Evolutionary conservation across 1,284 basidiomycete genomes (phyloP).

Genomic region (Puccinia triticina): DNA sequence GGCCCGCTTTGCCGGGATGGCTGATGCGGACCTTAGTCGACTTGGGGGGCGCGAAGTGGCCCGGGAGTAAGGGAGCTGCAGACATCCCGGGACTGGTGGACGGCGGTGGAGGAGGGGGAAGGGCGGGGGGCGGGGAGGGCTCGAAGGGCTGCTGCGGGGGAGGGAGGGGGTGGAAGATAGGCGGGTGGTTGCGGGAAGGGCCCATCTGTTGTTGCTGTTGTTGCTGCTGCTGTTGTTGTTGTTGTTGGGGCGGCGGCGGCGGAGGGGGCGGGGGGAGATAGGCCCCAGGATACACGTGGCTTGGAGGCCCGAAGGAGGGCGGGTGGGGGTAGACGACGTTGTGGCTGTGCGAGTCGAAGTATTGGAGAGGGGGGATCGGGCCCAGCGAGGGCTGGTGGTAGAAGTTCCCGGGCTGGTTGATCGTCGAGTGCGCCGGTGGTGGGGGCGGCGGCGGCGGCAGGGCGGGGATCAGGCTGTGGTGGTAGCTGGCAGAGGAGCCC

Average conservation of each 20-base stretch:
- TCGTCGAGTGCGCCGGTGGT: not conserved
- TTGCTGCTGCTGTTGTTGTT: not conserved
- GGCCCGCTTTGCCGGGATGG: not conserved
- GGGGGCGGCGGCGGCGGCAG: slow-evolving; percentile 24
- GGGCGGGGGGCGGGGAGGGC: not conserved
- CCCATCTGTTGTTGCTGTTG: not conserved
- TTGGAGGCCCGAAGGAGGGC: slow-evolving; percentile 3
- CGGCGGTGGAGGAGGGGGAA: slow-evolving; percentile 9
- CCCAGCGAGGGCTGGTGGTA: slow-evolving; percentile 28
- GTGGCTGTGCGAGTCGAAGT: slow-evolving; percentile 26
- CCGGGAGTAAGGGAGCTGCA: not conserved
- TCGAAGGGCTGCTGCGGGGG: slow-evolving; percentile 10
- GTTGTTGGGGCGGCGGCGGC: not conserved
- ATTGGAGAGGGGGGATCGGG: slow-evolving; percentile 27
- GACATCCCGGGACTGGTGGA: not conserved
- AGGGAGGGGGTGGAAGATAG: not conserved
- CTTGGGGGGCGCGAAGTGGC: slow-evolving; percentile 28
- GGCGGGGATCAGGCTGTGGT: not conserved
- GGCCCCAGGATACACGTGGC: not conserved
- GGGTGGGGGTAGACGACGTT: slow-evolving; percentile 35
- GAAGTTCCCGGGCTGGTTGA: slow-evolving; percentile 14
- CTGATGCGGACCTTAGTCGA: slow-evolving; percentile 37
- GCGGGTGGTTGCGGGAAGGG: not conserved
- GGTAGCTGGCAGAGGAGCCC: not conserved
- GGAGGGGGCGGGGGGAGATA: not conserved